phyloP scores from a whole-genome alignment of 805 yeast species.

The Saturnispora gosingensis region DNA sequence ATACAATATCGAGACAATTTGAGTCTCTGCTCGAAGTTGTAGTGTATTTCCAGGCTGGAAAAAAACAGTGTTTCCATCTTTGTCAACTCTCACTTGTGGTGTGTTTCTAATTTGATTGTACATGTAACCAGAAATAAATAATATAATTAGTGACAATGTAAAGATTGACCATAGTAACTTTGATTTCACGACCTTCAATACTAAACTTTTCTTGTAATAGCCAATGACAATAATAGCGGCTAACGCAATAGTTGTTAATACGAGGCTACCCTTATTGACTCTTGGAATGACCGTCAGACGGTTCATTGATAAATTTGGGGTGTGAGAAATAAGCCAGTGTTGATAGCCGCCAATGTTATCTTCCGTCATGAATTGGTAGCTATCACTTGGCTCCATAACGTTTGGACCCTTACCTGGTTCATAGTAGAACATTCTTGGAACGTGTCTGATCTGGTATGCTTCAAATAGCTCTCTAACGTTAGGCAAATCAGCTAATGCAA shows the following conservation, averaged over 20 bases:
- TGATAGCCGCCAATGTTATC: conserved; percentile 25
- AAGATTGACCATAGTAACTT: conserved; percentile 65
- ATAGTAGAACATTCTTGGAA: conserved; percentile 58
- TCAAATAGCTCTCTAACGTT: conserved; percentile 46
- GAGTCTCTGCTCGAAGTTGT: conserved; percentile 87
- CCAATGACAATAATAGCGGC: conserved; percentile 23
- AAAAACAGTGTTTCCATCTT: conserved; percentile 31
- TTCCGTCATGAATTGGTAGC: conserved; percentile 39
- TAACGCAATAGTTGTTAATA: conserved; percentile 28
- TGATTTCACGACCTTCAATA: conserved; percentile 35
- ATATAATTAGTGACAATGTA: conserved; percentile 51
- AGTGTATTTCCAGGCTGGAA: conserved; percentile 53
- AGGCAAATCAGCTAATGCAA: conserved; percentile 66
- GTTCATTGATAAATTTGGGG: conserved; percentile 4
- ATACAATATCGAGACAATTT: conserved; percentile 65
- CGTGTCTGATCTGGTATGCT: conserved; percentile 50
- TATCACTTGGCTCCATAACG: conserved; percentile 20
- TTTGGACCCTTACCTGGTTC: conserved; percentile 22
- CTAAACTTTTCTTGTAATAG: conserved; percentile 25
- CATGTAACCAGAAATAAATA: conserved; percentile 88
- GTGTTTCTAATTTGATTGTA: conserved; percentile 75
- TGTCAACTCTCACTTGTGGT: conserved; percentile 45
- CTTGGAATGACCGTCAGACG: conserved; percentile 2
- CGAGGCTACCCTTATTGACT: conserved; percentile 17
- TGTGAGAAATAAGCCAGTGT: conserved; percentile 8